Percentiles rank a stretch among this genome's conserved stretches.
phyloP scores from a whole-genome alignment of 2,329 filamentous ascomycete species.

The Fusarium udum region DNA sequence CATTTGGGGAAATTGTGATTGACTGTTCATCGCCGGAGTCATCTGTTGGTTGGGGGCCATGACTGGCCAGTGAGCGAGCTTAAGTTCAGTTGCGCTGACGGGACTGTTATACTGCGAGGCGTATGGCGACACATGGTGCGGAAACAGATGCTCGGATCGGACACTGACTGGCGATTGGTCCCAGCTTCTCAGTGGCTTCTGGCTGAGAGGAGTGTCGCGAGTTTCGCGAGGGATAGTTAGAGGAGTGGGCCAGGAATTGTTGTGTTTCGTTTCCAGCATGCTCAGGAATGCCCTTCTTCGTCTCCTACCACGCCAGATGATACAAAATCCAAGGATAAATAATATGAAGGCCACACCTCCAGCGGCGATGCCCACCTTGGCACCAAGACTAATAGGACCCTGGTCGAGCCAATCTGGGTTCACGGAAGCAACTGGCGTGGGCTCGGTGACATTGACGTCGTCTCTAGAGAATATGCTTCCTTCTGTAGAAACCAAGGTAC shows the following conservation, averaged over 20 bases:
- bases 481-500: conserved; percentile 58
- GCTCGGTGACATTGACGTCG: conserved; percentile 58
- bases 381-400: conserved; percentile 61
- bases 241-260: conserved; percentile 50
- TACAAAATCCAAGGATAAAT: conserved; percentile 57
- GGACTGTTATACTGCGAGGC: not conserved
- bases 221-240: conserved; percentile 41
- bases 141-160: not conserved
- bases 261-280: not conserved
- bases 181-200: conserved; percentile 51
- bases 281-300: conserved; percentile 61
- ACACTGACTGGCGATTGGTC: conserved; percentile 62
- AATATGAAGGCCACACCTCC: conserved; percentile 61
- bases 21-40: not conserved
- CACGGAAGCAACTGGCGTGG: conserved; percentile 54
- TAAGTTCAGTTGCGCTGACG: not conserved
- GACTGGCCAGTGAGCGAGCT: not conserved
- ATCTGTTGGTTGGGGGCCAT: not conserved
- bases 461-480: conserved; percentile 63
- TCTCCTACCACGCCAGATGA: conserved; percentile 67
- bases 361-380: conserved; percentile 67
- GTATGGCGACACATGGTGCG: not conserved
- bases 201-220: conserved; percentile 60
- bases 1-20: not conserved
- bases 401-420: conserved; percentile 52